Base-by-base conservation (phyloP, 2,329 filamentous ascomycete species). In the Fonsecaea nubica region DNA sequence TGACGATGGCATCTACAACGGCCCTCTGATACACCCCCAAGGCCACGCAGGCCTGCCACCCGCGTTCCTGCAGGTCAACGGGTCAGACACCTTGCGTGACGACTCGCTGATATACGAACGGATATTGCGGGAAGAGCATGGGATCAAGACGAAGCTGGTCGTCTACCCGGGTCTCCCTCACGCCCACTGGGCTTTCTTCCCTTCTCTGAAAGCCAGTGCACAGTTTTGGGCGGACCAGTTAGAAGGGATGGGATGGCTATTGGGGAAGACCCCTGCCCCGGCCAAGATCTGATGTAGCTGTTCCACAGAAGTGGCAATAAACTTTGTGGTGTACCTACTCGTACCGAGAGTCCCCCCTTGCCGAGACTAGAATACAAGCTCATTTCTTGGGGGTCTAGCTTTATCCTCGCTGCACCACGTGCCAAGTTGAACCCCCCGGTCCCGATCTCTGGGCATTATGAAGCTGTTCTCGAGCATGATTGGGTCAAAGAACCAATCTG, bases 151-250 rank as follows among this genome's bases (percentile, higher is more conserved):
- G 1, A 70, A 66, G 30, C 54, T 76, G 2, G 66, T 75, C 65
- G 30, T 77, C 3, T 78, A 75, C 57, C 72, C 73, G 6, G 76
- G 76, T 8, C 61, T 76, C n/a, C 75, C 76, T 0, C 76, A 78
- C 71, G 67, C 64, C 0, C 75, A 75, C 59, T 76, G 74, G 74
- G 62, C 66, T 7, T 68, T 67, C 35, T 75, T 72, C 36, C 72
- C 73, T 2, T 60, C 72, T 10, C 58, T 72, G 12, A 68, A 68
- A 15, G 70, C 72, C 12, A 75, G 68, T 15, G 69, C 69, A 33
- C 70, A 70, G 42, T 72, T 71, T 38, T 63, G 69, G 13, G 65
- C 70, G 32, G 74, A 77, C 10, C 65, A 67, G 36, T 35, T 71
- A 7, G 60, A 69, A 12, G 67, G 69, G 15, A 59, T 71, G 54